These are phyloP conservation scores for Excoecaria cochinchinensis DNA, from an alignment of 345 rosid genomes.

Conservation along the genomic window DNA sequence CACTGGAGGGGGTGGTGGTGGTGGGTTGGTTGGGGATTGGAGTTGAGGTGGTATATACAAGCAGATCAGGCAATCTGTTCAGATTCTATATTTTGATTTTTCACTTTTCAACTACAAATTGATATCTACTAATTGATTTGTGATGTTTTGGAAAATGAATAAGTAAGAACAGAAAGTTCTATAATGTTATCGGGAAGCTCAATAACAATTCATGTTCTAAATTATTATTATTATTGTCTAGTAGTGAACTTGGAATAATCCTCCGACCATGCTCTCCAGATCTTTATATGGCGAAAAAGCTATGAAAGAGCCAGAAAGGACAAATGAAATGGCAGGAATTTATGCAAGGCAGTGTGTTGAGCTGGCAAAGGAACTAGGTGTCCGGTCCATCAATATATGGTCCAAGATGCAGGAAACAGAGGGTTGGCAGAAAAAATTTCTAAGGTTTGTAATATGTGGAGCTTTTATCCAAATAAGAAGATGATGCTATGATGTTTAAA, in stretches of 20 bases:
- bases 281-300: constrained; percentile 70
- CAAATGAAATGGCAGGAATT: constrained; percentile 69
- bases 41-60: background rate
- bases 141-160: background rate
- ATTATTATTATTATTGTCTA: background rate
- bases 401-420: constrained; percentile 79
- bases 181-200: background rate
- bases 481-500: background rate
- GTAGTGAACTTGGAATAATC: constrained; percentile 10
- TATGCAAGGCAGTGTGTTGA: constrained; percentile 69
- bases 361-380: constrained; percentile 60
- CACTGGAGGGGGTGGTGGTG: background rate
- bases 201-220: background rate
- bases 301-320: constrained; percentile 67
- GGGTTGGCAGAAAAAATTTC: constrained; percentile 73
- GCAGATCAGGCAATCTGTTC: background rate
- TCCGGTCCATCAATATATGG: constrained; percentile 66
- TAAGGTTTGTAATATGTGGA: constrained; percentile 53
- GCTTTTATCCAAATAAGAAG: background rate
- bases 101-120: background rate
- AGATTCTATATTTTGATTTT: background rate
- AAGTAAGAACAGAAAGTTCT: background rate
- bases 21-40: background rate
- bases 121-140: background rate
- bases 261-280: constrained; percentile 35